These are phyloP conservation scores for Camellia japonica DNA, from an alignment of 148 eudicot species.

Conservation along the genomic window DNA sequence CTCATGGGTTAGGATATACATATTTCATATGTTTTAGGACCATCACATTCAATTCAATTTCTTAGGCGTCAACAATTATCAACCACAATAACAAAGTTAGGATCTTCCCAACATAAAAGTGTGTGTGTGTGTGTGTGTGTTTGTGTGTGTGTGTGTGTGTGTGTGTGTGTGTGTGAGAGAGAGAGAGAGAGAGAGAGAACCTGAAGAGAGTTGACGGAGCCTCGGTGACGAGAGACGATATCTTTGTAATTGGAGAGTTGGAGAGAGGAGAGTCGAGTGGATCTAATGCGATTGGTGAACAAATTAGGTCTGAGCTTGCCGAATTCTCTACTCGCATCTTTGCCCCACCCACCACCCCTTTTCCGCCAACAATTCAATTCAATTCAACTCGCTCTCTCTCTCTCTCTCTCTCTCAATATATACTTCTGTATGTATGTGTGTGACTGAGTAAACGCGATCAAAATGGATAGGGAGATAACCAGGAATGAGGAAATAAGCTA, in stretches of 20 bases:
- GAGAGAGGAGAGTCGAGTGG: conserved; percentile 56
- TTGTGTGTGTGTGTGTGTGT: too few species aligned
- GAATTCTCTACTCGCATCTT: conserved; percentile 75
- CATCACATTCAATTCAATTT: not conserved
- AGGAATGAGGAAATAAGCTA: not conserved
- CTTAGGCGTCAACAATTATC: not conserved
- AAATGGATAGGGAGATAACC: not conserved
- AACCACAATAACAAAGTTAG: not conserved
- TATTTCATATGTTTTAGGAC: not conserved
- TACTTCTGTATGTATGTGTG: not conserved
- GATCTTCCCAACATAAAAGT: not conserved
- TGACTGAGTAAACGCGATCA: not conserved
- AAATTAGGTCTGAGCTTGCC: conserved; percentile 56
- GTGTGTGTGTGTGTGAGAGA: too few species aligned
- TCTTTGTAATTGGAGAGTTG: conserved; percentile 55
- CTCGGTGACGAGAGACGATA: conserved; percentile 80
- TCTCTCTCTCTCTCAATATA: not conserved
- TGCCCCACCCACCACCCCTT: conserved; percentile 7
- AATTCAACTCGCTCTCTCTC: too few species aligned
- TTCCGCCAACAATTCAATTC: not conserved
- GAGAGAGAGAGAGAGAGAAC: conserved; percentile 27
- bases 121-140: too few species aligned
- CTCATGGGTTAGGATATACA: not conserved
- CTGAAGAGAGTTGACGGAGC: conserved; percentile 90
- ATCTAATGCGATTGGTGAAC: conserved; percentile 58